Percentiles rank a stretch among this genome's conserved stretches.
These are phyloP conservation scores for Zelonia costaricensis DNA, from an alignment of 208 protist genomes.

Conservation along the genomic window DNA sequence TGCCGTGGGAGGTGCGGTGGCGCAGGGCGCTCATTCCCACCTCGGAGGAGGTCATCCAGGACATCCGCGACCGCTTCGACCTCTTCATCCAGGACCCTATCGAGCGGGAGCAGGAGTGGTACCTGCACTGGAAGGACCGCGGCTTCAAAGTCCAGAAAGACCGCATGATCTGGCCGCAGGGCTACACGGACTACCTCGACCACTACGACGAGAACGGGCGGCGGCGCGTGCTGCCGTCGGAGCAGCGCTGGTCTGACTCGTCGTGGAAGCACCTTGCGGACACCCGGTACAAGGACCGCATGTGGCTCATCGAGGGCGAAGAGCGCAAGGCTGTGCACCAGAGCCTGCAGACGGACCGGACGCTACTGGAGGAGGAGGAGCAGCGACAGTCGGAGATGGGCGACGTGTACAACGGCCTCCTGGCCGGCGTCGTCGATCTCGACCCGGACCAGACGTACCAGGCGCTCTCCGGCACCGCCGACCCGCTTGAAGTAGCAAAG, in stretches of 20 bases:
- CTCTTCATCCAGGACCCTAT: slow-evolving; percentile 89
- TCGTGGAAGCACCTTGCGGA: slow-evolving; percentile 91
- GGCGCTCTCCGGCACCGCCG: slow-evolving; percentile 77
- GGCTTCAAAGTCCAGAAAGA: slow-evolving; percentile 89
- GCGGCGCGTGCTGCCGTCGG: slow-evolving; percentile 78
- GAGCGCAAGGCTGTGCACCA: slow-evolving; percentile 86
- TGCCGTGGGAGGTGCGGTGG: slow-evolving; percentile 91
- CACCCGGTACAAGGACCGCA: slow-evolving; percentile 85
- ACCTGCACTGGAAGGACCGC: slow-evolving; percentile 90
- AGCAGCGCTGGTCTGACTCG: slow-evolving; percentile 88
- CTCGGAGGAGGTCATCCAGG: slow-evolving; percentile 87
- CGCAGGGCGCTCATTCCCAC: slow-evolving; percentile 82
- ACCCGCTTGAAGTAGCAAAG: slow-evolving; percentile 81
- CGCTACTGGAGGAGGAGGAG: slow-evolving; percentile 72
- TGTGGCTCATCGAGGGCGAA: slow-evolving; percentile 91
- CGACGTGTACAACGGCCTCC: slow-evolving; percentile 76
- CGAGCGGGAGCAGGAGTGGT: slow-evolving; percentile 90
- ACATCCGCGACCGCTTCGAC: slow-evolving; percentile 89
- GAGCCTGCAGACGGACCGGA: slow-evolving; percentile 59
- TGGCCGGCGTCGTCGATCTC: slow-evolving; percentile 76
- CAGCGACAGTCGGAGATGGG: slow-evolving; percentile 84
- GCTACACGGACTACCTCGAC: slow-evolving; percentile 92
- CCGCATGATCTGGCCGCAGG: slow-evolving; percentile 91
- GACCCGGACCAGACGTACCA: slow-evolving; percentile 89
- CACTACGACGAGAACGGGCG: slow-evolving; percentile 89